Evolutionary conservation across 257 asterid genomes (phyloP), one percentile per base, ranked within the genome.

Genomic region (Jacaranda mimosifolia): DNA sequence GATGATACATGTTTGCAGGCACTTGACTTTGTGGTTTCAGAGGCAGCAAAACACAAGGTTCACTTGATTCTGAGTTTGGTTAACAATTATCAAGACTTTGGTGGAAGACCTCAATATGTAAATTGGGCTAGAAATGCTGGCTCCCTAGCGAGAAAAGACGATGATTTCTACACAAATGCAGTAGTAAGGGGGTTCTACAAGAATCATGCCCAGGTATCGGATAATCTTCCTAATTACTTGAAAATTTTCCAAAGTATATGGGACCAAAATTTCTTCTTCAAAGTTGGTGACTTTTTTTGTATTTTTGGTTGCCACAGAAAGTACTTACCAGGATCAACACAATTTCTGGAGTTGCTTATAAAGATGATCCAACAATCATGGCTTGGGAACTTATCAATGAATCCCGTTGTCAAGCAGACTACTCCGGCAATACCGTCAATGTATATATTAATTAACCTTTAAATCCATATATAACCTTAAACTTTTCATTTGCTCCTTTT

Each of bases 371-470:
- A n/a, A n/a, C n/a, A n/a, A n/a, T n/a, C n/a, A n/a, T n/a, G n/a
- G n/a, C n/a, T 21, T 86, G 91, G 92, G 91, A 88, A 75, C 88
- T 89, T 5, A 83, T 89, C 4, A 88, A 88, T 40, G 91, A 88
- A 62, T 89, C 93, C 48, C 88, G 93, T 10, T 85, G 91, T 74
- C 83, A 89, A 64, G 76, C 71, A 1, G 93, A 88, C 73, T 83
- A 72, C 70, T 83, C 91, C 9, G 91, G 89, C 0, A 85, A 75
- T 46, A 88, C 82, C 1, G 57, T 88, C 14, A 77, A 68, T 26
- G 89, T 84, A 72, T n/a, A n/a, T n/a, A 40, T 40, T n/a, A n/a
- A n/a, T n/a, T 40, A 40, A 40, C 45, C 45, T 40, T 40, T n/a
- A n/a, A n/a, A n/a, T n/a, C n/a, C n/a, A 79, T 6, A 13, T 11